Percentiles rank a stretch among this genome's conserved stretches.
These are phyloP conservation scores for Kuraishia molischiana DNA, from an alignment of 805 yeast species.

Conservation along the genomic window DNA sequence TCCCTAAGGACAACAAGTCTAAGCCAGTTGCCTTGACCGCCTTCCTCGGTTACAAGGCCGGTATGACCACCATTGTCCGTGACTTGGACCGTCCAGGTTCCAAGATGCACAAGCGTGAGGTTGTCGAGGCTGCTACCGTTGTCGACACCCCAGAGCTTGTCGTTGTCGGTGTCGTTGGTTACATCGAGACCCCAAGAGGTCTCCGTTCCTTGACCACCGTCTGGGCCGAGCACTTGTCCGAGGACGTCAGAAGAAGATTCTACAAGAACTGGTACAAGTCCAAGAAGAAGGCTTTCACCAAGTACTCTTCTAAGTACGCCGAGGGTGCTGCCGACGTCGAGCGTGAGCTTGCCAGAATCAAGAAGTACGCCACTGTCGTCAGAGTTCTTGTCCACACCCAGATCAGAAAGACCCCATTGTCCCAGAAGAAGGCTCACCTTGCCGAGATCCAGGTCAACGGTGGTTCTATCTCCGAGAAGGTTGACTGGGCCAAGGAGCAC, in stretches of 20 bases:
- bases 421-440: constrained; percentile 99
- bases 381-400: constrained; percentile 99
- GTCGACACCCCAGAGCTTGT: constrained; percentile 99
- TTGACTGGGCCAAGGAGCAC: constrained; percentile 97
- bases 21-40: constrained; percentile 99
- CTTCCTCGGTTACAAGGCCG: constrained; percentile 99
- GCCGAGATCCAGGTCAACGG: constrained; percentile 99
- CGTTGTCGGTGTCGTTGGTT: constrained; percentile 99
- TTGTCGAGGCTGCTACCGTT: constrained; percentile 98
- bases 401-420: constrained; percentile 97
- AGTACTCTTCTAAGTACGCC: constrained; percentile 98
- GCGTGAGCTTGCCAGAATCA: constrained; percentile 96
- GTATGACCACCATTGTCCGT: constrained; percentile 99
- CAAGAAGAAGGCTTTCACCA: constrained; percentile 99
- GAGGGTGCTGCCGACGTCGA: constrained; percentile 80
- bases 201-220: constrained; percentile 98
- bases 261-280: constrained; percentile 99
- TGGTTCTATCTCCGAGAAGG: constrained; percentile 97
- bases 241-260: constrained; percentile 99
- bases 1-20: constrained; percentile 97
- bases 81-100: constrained; percentile 99
- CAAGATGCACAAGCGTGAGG: constrained; percentile 99
- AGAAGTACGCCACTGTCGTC: constrained; percentile 96
- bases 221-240: constrained; percentile 99
- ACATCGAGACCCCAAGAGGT: constrained; percentile 99